A percentile compares a stretch with the other conserved stretches of the same genome.
Conservation (phyloP, 1,284 basidiomycete genomes). For the Ganoderma multipileum region DNA sequence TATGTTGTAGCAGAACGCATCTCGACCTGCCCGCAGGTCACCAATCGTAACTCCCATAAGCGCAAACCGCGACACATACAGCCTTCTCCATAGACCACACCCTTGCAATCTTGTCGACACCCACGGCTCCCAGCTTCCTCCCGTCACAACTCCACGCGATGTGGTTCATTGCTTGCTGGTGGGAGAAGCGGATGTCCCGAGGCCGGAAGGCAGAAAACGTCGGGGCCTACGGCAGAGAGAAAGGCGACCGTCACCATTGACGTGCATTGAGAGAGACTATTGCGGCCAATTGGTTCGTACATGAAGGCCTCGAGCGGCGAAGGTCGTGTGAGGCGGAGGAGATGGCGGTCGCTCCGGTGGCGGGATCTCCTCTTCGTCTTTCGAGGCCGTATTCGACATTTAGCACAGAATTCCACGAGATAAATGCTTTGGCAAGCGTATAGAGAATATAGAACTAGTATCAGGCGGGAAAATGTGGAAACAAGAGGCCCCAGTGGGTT, state of each 20-base stretch:
- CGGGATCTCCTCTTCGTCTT: slow-evolving; percentile 62
- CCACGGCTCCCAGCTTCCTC: slow-evolving; percentile 76
- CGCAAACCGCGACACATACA: slow-evolving; percentile 47
- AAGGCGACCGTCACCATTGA: slow-evolving; percentile 30
- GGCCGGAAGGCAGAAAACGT: slow-evolving; percentile 81
- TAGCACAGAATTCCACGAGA: slow-evolving; percentile 19
- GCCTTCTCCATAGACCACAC: slow-evolving; percentile 79
- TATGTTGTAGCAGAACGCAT: slow-evolving; percentile 65
- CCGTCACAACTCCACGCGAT: slow-evolving; percentile 86
- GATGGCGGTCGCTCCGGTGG: slow-evolving; percentile 75
- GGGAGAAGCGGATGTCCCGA: slow-evolving; percentile 71
- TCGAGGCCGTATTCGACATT: slow-evolving; percentile 21
- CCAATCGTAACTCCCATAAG: not conserved
- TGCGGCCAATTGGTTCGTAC: slow-evolving; percentile 51
- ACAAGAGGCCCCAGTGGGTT: not conserved
- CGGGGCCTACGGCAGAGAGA: slow-evolving; percentile 57
- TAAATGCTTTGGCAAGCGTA: not conserved
- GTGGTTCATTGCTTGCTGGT: slow-evolving; percentile 70
- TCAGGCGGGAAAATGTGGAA: not conserved
- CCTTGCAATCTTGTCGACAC: slow-evolving; percentile 78
- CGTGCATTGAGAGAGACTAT: slow-evolving; percentile 18
- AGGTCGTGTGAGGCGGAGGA: slow-evolving; percentile 74
- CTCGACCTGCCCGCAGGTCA: slow-evolving; percentile 61
- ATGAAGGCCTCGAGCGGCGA: slow-evolving; percentile 71
- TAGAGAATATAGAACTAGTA: not conserved